Evolutionary conservation across 306 rosid genomes (phyloP).

Genomic region (Benincasa hispida): DNA sequence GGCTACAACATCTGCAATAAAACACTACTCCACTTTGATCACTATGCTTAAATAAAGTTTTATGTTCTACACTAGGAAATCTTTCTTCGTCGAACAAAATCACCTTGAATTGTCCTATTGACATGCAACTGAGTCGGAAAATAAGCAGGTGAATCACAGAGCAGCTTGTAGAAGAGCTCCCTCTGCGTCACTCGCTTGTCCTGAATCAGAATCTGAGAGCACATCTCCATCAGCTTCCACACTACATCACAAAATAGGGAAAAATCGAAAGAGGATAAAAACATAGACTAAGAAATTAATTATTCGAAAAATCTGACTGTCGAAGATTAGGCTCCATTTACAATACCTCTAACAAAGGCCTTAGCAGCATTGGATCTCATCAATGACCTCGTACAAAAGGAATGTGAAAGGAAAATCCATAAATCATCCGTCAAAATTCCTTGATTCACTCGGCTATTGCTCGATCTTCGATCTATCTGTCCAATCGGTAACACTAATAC

Average conservation of each 20-base stretch:
- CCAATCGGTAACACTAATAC: neutral
- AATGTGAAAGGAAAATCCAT: constrained; percentile 51
- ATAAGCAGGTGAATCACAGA: constrained; percentile 55
- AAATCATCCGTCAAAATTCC: constrained; percentile 49
- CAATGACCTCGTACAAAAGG: constrained; percentile 57
- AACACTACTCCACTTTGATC: neutral
- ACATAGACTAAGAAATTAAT: neutral
- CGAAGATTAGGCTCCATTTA: neutral
- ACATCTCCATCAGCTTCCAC: constrained; percentile 91
- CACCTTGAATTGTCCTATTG: constrained; percentile 82
- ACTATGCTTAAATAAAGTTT: neutral
- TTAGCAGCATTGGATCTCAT: constrained; percentile 52
- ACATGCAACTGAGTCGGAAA: constrained; percentile 69
- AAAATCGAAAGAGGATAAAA: neutral
- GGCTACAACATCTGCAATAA: constrained; percentile 58
- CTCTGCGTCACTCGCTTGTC: constrained; percentile 79
- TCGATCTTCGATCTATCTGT: constrained; percentile 49
- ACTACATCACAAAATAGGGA: constrained; percentile 18
- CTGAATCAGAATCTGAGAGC: constrained; percentile 57
- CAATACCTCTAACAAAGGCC: constrained; percentile 69
- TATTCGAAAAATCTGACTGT: neutral
- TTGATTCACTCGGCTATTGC: constrained; percentile 49
- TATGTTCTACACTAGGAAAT: neutral
- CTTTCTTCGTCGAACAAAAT: neutral
- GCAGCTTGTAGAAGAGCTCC: constrained; percentile 79